Conservation (phyloP, 2,329 filamentous ascomycete genomes). For the Scytalidium lignicola region DNA sequence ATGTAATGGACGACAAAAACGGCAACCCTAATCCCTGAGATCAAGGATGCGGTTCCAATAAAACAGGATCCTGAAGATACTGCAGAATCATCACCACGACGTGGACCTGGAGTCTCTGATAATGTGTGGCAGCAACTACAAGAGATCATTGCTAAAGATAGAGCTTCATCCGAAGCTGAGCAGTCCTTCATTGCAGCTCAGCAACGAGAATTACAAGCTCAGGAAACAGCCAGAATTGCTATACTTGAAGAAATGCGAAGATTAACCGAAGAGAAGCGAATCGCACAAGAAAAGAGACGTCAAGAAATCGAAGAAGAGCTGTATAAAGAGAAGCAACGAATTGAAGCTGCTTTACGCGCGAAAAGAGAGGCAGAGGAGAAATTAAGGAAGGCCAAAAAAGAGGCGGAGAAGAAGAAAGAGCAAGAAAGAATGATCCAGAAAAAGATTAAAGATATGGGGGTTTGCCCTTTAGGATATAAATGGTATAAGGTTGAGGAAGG, state of each 20-base stretch:
- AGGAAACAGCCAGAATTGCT: constrained; percentile 9
- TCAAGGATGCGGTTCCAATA: too few relatives aligned
- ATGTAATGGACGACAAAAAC: too few relatives aligned
- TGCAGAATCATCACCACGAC: constrained; percentile 13
- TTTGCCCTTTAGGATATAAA: constrained; percentile 50
- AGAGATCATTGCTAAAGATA: neutral
- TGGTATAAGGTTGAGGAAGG: constrained; percentile 59
- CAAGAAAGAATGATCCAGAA: constrained; percentile 36
- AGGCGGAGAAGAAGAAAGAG: constrained; percentile 33
- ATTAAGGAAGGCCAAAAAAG: constrained; percentile 19
- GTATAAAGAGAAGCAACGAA: too few relatives aligned
- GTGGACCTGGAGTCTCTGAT: constrained; percentile 56
- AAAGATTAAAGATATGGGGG: constrained; percentile 48
- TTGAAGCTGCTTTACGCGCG: too few relatives aligned
- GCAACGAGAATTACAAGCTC: constrained; percentile 18
- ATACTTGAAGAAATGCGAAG: too few relatives aligned
- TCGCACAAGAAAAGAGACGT: too few relatives aligned
- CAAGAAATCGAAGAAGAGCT: too few relatives aligned
- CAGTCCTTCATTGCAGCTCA: too few relatives aligned
- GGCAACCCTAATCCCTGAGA: too few relatives aligned
- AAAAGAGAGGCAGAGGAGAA: too few relatives aligned
- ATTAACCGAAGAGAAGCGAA: too few relatives aligned
- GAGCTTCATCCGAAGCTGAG: too few relatives aligned
- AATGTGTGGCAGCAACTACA: constrained; percentile 57
- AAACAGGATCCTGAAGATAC: neutral